phyloP scores from a whole-genome alignment of 2,329 filamentous ascomycete genomes.

The Penicillium capsulatum region DNA sequence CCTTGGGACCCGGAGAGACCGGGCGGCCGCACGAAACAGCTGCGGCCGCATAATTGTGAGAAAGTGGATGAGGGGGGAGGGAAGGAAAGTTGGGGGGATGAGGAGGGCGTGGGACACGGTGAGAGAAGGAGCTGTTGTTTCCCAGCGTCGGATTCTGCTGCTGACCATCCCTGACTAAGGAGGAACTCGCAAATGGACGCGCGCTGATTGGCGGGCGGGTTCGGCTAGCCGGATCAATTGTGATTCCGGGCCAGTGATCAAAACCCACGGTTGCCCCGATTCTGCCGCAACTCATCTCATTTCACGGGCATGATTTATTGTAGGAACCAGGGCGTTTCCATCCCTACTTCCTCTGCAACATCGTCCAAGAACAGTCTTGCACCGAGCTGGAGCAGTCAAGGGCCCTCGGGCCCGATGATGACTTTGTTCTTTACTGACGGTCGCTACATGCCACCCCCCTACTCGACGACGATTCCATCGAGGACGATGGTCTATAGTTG shows the following conservation, averaged over 20 bases:
- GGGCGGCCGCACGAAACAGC: constrained; percentile 59
- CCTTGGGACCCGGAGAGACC: constrained; percentile 50
- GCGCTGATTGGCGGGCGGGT: constrained; percentile 31
- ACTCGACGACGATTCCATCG: too few species aligned
- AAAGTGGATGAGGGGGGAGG: constrained; percentile 14
- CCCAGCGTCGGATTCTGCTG: constrained; percentile 31
- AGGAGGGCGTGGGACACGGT: constrained; percentile 15
- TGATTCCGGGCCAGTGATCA: constrained; percentile 26
- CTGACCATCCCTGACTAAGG: constrained; percentile 24
- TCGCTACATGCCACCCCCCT: constrained; percentile 48
- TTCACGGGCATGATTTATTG: constrained; percentile 60
- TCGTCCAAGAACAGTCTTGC: constrained; percentile 56
- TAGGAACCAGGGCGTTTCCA: constrained; percentile 51
- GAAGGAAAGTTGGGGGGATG: constrained; percentile 14
- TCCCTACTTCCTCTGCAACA: constrained; percentile 59
- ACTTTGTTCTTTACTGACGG: constrained; percentile 64
- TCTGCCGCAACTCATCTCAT: constrained; percentile 50
- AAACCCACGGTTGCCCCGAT: constrained; percentile 17
- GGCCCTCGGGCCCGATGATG: constrained; percentile 50
- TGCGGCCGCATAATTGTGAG: constrained; percentile 59
- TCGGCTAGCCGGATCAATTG: constrained; percentile 30
- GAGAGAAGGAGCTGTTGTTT: constrained; percentile 23
- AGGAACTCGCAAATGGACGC: constrained; percentile 37
- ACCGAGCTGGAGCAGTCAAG: constrained; percentile 64
- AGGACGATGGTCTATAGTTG: too few species aligned